Conservation (phyloP, 768 basidiomycete species). For the Russula sp. region DNA sequence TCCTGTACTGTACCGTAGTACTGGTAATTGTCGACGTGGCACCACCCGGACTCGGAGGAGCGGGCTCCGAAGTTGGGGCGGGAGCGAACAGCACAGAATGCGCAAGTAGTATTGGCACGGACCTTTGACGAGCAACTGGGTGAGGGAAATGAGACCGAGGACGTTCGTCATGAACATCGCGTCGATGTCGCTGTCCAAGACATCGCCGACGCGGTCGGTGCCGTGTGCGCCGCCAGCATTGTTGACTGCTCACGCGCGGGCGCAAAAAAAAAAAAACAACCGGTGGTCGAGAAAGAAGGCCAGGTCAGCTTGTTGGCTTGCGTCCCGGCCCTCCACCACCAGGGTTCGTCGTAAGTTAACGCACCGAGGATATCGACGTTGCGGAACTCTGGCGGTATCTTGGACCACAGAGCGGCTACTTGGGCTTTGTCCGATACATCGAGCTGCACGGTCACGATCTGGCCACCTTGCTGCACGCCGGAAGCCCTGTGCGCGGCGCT, state of each 20-base stretch:
- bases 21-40: background rate
- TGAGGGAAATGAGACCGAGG: constrained; percentile 76
- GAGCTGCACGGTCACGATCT: constrained; percentile 61
- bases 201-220: constrained; percentile 77
- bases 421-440: constrained; percentile 78
- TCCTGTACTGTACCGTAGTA: too few species aligned
- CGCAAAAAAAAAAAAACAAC: background rate
- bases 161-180: constrained; percentile 53
- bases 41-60: background rate
- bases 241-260: constrained; percentile 39
- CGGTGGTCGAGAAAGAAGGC: background rate
- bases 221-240: constrained; percentile 92
- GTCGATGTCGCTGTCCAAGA: constrained; percentile 72
- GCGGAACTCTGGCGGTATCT: constrained; percentile 62
- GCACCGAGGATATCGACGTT: constrained; percentile 80
- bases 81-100: background rate
- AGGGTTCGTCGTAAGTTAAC: constrained; percentile 22
- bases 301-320: background rate
- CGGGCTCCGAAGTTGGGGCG: constrained; percentile 37
- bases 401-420: constrained; percentile 61
- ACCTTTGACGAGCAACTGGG: constrained; percentile 51
- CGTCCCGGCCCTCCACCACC: background rate
- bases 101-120: background rate
- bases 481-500: constrained; percentile 64
- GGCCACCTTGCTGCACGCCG: constrained; percentile 69